Evolutionary conservation across 2,329 filamentous ascomycete species (phyloP).

Genomic region (Domatiomyces globalis): DNA sequence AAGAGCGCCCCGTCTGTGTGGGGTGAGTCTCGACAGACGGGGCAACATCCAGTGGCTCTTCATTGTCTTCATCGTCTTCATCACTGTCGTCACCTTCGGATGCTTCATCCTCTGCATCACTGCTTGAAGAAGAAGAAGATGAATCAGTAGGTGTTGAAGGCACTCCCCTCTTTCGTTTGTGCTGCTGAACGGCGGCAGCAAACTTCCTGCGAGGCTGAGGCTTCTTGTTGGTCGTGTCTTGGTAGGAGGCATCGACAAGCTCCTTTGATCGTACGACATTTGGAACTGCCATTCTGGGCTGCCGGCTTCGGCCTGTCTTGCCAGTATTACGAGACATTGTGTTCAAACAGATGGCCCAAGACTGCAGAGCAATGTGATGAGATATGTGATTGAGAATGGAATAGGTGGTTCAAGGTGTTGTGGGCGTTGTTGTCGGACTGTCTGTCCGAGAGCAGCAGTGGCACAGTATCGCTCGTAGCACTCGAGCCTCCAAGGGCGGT

Average conservation of each 20-base stretch:
- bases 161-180: constrained; percentile 8
- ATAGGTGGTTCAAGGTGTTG: constrained; percentile 1
- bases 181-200: constrained; percentile 4
- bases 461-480: constrained; percentile 13
- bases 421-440: constrained; percentile 4
- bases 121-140: constrained; percentile 7
- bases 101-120: constrained; percentile 13
- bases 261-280: constrained; percentile 8
- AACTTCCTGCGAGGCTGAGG: constrained; percentile 3
- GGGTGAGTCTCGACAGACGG: constrained; percentile 25
- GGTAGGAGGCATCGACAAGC: constrained; percentile 8
- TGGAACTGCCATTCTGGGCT: constrained; percentile 9
- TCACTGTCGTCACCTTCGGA: constrained; percentile 19
- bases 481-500: constrained; percentile 14
- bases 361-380: not conserved
- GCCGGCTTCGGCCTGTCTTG: constrained; percentile 12
- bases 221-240: constrained; percentile 2
- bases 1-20: constrained; percentile 24
- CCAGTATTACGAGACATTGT: constrained; percentile 14
- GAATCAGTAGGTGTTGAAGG: constrained; percentile 5
- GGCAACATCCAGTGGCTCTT: constrained; percentile 27
- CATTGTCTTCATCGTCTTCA: constrained; percentile 30
- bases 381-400: not conserved
- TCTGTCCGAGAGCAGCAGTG: constrained; percentile 4
- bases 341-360: not conserved